Percentiles rank a stretch among this genome's conserved stretches.
Evolutionary conservation across 306 rosid genomes (phyloP).

Genomic region (Citrullus colocynthis): DNA sequence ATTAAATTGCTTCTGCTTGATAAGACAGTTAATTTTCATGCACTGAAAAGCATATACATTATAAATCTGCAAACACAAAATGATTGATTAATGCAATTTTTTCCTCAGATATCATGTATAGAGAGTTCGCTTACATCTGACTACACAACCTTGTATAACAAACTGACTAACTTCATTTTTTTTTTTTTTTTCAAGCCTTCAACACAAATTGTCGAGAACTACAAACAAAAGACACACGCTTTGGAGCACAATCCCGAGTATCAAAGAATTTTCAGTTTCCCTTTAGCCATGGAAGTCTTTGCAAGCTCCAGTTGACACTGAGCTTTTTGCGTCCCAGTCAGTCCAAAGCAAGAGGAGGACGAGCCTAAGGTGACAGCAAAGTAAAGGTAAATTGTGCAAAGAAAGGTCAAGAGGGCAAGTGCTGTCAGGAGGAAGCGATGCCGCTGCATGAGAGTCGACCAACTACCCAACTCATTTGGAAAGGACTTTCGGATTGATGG

Average conservation of each 20-base stretch:
- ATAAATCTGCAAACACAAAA: background rate
- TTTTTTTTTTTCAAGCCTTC: background rate
- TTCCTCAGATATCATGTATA: background rate
- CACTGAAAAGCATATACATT: background rate
- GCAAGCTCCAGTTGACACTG: constrained; percentile 57
- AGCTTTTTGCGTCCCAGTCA: constrained; percentile 44
- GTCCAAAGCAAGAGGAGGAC: constrained; percentile 35
- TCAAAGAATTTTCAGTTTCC: constrained; percentile 73
- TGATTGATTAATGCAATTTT: background rate
- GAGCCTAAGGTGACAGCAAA: constrained; percentile 75
- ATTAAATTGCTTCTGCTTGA: too few species aligned
- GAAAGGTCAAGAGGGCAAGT: constrained; percentile 44
- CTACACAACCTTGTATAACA: background rate
- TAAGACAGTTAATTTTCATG: background rate
- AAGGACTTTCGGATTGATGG: constrained; percentile 48
- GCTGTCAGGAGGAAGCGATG: constrained; percentile 79
- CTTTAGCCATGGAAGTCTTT: constrained; percentile 44
- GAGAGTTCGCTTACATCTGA: background rate
- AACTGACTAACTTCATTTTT: background rate
- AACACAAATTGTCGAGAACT: background rate
- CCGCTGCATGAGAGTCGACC: constrained; percentile 66
- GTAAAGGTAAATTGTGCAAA: constrained; percentile 77
- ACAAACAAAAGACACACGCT: background rate
- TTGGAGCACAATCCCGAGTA: background rate
- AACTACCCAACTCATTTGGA: constrained; percentile 53